Evolutionary conservation across 2,329 filamentous ascomycete genomes (phyloP), one percentile per base, ranked within the genome.

Genomic region (Chalara sp.): DNA sequence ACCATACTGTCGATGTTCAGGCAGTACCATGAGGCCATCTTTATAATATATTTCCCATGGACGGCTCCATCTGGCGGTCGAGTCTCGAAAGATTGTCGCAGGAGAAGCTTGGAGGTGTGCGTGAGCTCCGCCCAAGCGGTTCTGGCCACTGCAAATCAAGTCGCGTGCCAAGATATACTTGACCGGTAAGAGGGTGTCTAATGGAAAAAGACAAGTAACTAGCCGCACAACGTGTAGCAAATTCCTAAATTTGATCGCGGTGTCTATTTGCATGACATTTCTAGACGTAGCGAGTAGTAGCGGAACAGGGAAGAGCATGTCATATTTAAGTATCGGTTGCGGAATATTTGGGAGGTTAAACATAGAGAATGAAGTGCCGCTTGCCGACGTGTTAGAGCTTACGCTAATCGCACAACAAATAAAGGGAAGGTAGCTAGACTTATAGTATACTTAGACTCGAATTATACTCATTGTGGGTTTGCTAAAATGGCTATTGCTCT

Each of bases 21-120:
- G 3, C 48, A 50, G 39, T 50, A 50, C 42, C 48, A 50, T 30
- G 48, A 50, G 29, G 48, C 48, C 30, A 45, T 50, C 41, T 50
- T 44, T 42, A 30, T 50, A 7, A 50, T 50, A 6, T 50, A 45
- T 13, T 50, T 45, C 31, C 48, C 48, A 5, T 50, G 48, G 48
- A 45, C 41, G 32, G 30, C 30, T 11, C 48, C 35, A 21, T 44
- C 48, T 11, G 12, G 32, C 29, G 32, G 48, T 29, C 32, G 41
- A 12, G 31, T 50, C 2, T 50, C 48, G 12, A 32, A 50, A 13
- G 48, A 50, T n/a, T 33, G n/a, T 21, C 48, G 48, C 30, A 45
- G 48, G 21, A 44, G 32, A 31, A 13, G 48, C 41, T 35, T 45
- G 42, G 48, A 50, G 2, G 30, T 50, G 35, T 50, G 48, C 39